These are phyloP conservation scores for Yarrowia porcina DNA, from an alignment of 805 yeast species.

Conservation along the genomic window DNA sequence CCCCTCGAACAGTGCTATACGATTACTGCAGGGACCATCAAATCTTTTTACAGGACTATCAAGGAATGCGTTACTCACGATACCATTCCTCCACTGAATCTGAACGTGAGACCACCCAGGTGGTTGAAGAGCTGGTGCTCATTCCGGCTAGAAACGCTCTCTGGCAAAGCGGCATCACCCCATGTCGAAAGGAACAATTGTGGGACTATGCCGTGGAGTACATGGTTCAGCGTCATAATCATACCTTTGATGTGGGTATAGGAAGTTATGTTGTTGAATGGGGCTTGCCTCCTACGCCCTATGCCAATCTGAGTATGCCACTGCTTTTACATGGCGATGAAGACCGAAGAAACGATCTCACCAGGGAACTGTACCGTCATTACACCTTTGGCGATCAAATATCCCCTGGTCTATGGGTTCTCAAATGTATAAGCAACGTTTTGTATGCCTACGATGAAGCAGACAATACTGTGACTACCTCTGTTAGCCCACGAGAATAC, in stretches of 20 bases:
- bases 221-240: constrained; percentile 10
- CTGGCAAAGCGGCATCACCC: background rate
- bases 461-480: background rate
- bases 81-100: background rate
- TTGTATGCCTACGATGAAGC: constrained; percentile 5
- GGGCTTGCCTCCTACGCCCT: constrained; percentile 13
- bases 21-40: background rate
- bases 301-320: constrained; percentile 9
- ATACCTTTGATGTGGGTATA: background rate
- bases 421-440: constrained; percentile 4
- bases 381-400: background rate
- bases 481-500: background rate
- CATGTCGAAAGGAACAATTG: background rate
- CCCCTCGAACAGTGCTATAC: background rate
- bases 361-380: background rate
- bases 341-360: background rate
- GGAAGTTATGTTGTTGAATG: constrained; percentile 20
- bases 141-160: constrained; percentile 9
- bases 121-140: constrained; percentile 4
- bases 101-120: constrained; percentile 4
- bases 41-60: constrained; percentile 10
- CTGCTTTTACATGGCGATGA: background rate
- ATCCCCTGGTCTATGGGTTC: background rate
- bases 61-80: constrained; percentile 7
- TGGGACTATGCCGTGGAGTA: constrained; percentile 21